Evolutionary conservation across 176 grass and related monocot genomes (phyloP).

Genomic region (Alopecurus myosuroides): DNA sequence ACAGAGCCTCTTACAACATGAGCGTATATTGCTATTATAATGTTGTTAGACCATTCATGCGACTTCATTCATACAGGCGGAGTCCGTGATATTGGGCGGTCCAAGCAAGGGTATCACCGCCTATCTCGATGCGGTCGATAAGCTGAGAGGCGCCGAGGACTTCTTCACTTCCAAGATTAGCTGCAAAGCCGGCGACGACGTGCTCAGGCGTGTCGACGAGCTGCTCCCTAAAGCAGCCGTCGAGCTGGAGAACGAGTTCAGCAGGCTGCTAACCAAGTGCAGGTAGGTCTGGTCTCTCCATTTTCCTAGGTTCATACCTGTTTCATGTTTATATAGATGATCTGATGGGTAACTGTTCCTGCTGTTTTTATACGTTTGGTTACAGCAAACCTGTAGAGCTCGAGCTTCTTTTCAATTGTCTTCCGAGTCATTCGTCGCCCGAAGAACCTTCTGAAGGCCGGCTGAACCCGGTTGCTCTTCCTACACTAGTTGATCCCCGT

Average conservation of each 20-base stretch:
- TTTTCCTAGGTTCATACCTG: background rate
- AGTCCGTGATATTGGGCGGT: conserved; percentile 39
- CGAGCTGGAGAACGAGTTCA: conserved; percentile 56
- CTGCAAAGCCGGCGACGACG: conserved; percentile 11
- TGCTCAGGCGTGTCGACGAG: conserved; percentile 26
- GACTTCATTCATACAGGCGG: conserved; percentile 20
- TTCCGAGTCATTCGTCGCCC: conserved; percentile 26
- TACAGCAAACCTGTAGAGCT: conserved; percentile 60
- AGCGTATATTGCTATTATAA: no score
- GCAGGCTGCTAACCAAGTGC: conserved; percentile 29
- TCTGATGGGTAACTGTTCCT: background rate
- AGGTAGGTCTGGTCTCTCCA: conserved; percentile 56
- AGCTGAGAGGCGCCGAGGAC: conserved; percentile 22
- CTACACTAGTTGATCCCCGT: conserved; percentile 46
- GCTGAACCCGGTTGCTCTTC: conserved; percentile 22
- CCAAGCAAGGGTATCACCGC: conserved; percentile 38
- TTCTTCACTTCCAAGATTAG: conserved; percentile 46
- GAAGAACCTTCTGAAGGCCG: background rate
- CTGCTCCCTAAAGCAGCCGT: conserved; percentile 36
- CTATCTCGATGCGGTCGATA: conserved; percentile 52
- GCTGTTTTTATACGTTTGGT: background rate
- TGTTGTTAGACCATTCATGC: background rate
- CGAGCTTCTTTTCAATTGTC: conserved; percentile 36
- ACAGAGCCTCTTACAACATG: no score
- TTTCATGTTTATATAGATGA: background rate